Evolutionary conservation across 345 rosid species (phyloP).

Genomic region (Dipteronia dyeriana): DNA sequence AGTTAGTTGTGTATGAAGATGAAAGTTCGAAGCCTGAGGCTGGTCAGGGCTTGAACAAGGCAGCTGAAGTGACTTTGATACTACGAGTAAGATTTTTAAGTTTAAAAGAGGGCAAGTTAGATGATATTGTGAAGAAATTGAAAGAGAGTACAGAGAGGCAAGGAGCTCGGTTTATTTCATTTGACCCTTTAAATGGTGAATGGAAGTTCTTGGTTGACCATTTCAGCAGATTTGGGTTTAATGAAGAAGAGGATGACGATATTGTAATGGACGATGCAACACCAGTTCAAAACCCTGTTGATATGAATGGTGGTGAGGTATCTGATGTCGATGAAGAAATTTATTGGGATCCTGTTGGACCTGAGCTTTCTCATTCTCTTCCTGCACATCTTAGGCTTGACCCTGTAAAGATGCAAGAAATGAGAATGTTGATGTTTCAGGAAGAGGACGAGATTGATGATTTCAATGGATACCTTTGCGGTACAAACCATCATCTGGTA

Average conservation of each 20-base stretch:
- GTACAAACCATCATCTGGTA: constrained; percentile 44
- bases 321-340: constrained; percentile 47
- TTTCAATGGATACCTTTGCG: constrained; percentile 35
- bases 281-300: constrained; percentile 38
- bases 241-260: constrained; percentile 95
- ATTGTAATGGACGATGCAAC: constrained; percentile 65
- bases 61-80: constrained; percentile 79
- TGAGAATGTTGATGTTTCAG: constrained; percentile 93
- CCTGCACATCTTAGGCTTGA: constrained; percentile 96
- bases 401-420: constrained; percentile 79
- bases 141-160: constrained; percentile 56
- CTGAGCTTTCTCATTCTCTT: constrained; percentile 90
- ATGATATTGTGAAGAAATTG: constrained; percentile 48
- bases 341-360: constrained; percentile 43
- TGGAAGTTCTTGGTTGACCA: constrained; percentile 86
- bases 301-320: constrained; percentile 44
- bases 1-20: constrained; percentile 77
- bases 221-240: constrained; percentile 92
- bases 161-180: constrained; percentile 77
- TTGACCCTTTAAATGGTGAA: constrained; percentile 52
- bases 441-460: constrained; percentile 58
- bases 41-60: constrained; percentile 86
- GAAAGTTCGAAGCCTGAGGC: constrained; percentile 69
- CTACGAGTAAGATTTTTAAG: constrained; percentile 31
- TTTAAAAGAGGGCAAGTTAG: constrained; percentile 29